Evolutionary conservation across 768 basidiomycete species (phyloP).

Genomic region (Suillus brevipes): DNA sequence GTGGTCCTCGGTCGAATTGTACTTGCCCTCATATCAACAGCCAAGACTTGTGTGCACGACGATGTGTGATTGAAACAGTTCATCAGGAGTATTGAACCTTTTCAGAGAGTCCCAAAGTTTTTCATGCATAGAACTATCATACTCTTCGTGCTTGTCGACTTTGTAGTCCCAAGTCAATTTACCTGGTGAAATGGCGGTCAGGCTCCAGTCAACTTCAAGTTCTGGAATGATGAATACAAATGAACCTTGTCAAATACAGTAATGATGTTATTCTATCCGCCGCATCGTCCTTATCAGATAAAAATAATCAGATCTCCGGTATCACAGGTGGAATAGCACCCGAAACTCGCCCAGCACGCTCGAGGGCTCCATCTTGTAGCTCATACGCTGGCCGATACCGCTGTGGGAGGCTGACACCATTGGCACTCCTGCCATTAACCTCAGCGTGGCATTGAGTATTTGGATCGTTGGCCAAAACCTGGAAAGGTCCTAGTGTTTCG

Average conservation of each 20-base stretch:
- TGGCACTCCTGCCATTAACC: slow-evolving; percentile 6
- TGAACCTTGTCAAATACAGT: not conserved
- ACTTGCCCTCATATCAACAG: not conserved
- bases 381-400: slow-evolving; percentile 81
- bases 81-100: not conserved
- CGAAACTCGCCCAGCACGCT: slow-evolving; percentile 65
- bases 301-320: not conserved
- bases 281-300: not conserved
- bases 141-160: no score
- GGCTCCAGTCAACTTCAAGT: not conserved
- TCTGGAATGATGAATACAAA: not conserved
- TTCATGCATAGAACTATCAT: not conserved
- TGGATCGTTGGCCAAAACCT: slow-evolving; percentile 12
- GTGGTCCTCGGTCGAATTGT: not conserved
- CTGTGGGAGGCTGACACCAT: slow-evolving; percentile 14
- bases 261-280: not conserved
- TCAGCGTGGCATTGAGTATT: not conserved
- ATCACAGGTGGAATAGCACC: slow-evolving; percentile 15
- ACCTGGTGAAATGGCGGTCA: not conserved
- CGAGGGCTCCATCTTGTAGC: slow-evolving; percentile 69
- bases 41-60: not conserved
- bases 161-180: not conserved
- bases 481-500: slow-evolving; percentile 14
- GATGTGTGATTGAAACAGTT: not conserved
- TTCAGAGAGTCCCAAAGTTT: not conserved